Evolutionary conservation across 441 rosid species (phyloP).

Genomic region (Sinapis alba): DNA sequence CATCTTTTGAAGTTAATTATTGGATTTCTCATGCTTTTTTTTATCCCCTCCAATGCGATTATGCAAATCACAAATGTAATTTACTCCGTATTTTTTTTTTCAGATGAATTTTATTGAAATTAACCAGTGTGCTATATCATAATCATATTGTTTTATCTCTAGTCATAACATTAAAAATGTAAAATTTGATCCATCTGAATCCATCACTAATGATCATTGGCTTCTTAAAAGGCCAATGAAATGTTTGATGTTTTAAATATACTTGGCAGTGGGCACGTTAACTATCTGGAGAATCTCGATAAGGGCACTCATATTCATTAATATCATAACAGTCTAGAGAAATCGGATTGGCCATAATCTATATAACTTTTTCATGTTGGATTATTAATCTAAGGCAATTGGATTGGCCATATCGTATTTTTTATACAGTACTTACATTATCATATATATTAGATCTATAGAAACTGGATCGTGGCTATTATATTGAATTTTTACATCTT

Average conservation of each 20-base stretch:
- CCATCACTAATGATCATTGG: slow-evolving; percentile 2
- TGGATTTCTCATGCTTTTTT: background rate
- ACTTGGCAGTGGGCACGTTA: background rate
- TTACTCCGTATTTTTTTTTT: background rate
- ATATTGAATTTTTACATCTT: background rate
- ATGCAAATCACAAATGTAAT: background rate
- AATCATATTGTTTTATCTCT: too few relatives aligned
- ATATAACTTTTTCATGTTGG: background rate
- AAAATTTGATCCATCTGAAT: background rate
- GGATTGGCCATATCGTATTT: background rate
- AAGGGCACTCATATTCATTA: background rate
- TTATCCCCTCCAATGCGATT: background rate
- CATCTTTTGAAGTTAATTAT: background rate
- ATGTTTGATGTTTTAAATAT: slow-evolving; percentile 2
- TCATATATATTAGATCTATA: background rate
- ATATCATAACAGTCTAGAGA: background rate
- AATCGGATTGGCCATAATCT: background rate
- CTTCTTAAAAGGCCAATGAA: slow-evolving; percentile 20
- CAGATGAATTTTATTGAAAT: background rate
- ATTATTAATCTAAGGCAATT: background rate
- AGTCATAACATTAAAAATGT: background rate
- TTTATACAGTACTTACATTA: background rate
- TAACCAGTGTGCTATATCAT: background rate
- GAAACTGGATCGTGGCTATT: background rate
- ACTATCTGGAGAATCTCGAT: slow-evolving; percentile 18